Evolutionary conservation across 108 stramenopile species (phyloP), one percentile per base, ranked within the genome.

Genomic region (Craspedostauros australis): DNA sequence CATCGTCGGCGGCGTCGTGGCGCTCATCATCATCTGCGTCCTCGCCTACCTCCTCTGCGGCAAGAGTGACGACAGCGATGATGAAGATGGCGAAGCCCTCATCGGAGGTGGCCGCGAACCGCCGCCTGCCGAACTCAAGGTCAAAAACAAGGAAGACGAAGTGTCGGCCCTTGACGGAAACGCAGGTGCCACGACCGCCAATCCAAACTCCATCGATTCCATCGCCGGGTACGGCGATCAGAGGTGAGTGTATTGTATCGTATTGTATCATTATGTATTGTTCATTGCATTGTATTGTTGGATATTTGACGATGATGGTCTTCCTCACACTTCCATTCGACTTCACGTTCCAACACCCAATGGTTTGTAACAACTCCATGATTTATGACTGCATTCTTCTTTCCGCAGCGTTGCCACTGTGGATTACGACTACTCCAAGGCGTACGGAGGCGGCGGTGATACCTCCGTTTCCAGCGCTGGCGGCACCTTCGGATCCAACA

Each of bases 391-490:
- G 5, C 23, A n/a, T 46, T 64, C 7, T 40, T 60, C 50, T 12
- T 15, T 32, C 39, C 21, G 11, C 49, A 81, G 82, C 60, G 80
- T 91, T 34, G 80, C 75, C 8, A 86, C 88, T 7, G 60, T 86
- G 15, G 88, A 91, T 39, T 91, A 91, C 53, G 88, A 91, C 54
- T 91, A 91, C 56, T 82, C 88, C 37, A 82, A 84, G 58, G 82
- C 84, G 3, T 91, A 82, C 42, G 88, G 84, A 15, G 82, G 84
- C 12, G 75, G 64, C 1, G 68, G 58, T 6, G 79, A 79, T 28
- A 65, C 66, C 30, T 79, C 77, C 15, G 72, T 86, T 14, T 86
- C 84, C 5, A 72, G 72, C 19, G 88, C 84, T 1, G 88, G 85
- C 25, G 88, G 88, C 1, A 91, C 88, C 2, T 57, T 86, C 60